Percentiles rank a stretch among this genome's conserved stretches.
Evolutionary conservation across 768 basidiomycete genomes (phyloP).

Genomic region (Gyrodon lividus): DNA sequence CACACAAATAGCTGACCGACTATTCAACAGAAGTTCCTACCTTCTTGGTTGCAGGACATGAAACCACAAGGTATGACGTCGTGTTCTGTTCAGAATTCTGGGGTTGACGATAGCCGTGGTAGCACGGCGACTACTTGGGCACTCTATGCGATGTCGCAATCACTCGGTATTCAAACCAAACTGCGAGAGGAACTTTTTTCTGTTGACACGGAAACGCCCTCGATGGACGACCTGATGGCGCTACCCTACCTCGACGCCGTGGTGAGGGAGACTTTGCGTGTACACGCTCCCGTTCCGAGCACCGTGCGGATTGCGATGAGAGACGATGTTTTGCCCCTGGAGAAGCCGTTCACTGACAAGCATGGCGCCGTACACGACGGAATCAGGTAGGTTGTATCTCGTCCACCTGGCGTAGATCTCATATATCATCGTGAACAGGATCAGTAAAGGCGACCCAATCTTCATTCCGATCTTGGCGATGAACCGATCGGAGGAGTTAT

Average conservation of each 20-base stretch:
- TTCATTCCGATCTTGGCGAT: constrained; percentile 51
- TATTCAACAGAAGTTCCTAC: constrained; percentile 55
- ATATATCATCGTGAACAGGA: constrained; percentile 20
- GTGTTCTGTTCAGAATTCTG: not conserved
- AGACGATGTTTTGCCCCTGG: constrained; percentile 54
- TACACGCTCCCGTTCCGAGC: constrained; percentile 50
- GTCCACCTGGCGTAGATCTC: not conserved
- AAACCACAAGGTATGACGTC: constrained; percentile 47
- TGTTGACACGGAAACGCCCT: constrained; percentile 54
- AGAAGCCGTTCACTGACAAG: constrained; percentile 43
- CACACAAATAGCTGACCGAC: not conserved
- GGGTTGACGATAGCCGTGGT: not conserved
- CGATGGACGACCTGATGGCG: constrained; percentile 66
- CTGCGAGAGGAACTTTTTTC: constrained; percentile 57
- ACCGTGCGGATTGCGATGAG: constrained; percentile 45
- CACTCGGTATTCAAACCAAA: constrained; percentile 49
- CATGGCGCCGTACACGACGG: constrained; percentile 40
- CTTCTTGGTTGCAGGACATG: constrained; percentile 59
- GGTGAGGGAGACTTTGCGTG: constrained; percentile 57
- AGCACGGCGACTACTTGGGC: constrained; percentile 54
- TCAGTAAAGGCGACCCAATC: constrained; percentile 46
- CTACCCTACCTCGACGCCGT: constrained; percentile 72
- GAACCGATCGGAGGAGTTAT: constrained; percentile 52
- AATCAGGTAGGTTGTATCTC: constrained; percentile 33
- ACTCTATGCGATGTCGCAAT: constrained; percentile 51